Percentiles rank a stretch among this genome's conserved stretches.
phyloP scores from a whole-genome alignment of 2,329 filamentous ascomycete species.

The Stenocarpella maydis region DNA sequence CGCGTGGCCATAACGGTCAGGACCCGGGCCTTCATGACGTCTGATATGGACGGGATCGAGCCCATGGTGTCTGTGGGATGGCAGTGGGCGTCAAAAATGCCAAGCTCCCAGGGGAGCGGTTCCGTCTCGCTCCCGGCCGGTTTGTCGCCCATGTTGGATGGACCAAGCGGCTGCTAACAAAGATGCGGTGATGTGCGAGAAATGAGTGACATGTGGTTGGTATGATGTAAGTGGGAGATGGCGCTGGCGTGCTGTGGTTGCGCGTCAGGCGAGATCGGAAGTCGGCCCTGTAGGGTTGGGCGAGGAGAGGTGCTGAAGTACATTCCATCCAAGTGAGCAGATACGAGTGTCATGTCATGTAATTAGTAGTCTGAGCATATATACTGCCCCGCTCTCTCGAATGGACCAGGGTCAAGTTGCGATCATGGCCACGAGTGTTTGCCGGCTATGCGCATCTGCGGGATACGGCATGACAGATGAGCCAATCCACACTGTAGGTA shows the following conservation, averaged over 20 bases:
- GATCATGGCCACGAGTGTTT: background rate
- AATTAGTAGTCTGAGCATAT: background rate
- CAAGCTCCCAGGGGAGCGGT: constrained; percentile 73
- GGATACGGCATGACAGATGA: background rate
- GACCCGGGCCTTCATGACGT: constrained; percentile 69
- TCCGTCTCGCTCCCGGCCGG: constrained; percentile 36
- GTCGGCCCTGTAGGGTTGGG: too few relatives aligned
- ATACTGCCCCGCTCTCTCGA: background rate
- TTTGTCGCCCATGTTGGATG: constrained; percentile 23
- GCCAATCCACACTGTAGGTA: background rate
- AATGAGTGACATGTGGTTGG: background rate
- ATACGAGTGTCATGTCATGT: background rate
- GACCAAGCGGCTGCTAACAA: background rate
- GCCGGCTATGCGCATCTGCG: constrained; percentile 2
- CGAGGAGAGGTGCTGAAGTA: too few relatives aligned
- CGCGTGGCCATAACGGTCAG: constrained; percentile 83
- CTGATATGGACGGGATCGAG: constrained; percentile 61
- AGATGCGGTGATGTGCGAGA: background rate
- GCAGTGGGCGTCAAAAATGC: constrained; percentile 82
- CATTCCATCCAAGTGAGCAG: too few relatives aligned
- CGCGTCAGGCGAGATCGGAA: background rate
- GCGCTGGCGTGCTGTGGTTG: background rate
- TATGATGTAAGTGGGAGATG: constrained; percentile 19
- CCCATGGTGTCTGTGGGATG: constrained; percentile 83
- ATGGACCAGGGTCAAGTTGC: too few relatives aligned